phyloP scores from a whole-genome alignment of 306 rosid species.

The Inga leiocalycina region DNA sequence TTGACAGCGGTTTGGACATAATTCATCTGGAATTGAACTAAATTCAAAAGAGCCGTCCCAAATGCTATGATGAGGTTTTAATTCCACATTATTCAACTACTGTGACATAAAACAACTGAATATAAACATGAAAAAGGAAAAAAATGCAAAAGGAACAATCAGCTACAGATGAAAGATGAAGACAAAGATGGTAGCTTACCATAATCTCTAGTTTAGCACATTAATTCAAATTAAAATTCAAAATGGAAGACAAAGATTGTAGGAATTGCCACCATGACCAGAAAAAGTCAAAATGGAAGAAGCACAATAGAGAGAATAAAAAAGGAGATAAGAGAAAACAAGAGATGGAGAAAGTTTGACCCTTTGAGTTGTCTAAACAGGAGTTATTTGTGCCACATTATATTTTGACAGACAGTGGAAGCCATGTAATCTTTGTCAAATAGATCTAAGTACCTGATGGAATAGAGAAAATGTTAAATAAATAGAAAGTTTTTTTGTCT shows the following conservation, averaged over 20 bases:
- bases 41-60: not conserved
- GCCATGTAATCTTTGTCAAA: not conserved
- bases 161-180: not conserved
- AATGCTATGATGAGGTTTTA: not conserved
- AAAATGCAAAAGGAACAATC: not conserved
- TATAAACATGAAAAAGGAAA: not conserved
- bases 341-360: not conserved
- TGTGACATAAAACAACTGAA: not conserved
- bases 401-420: not conserved
- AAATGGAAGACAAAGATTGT: not conserved
- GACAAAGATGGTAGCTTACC: not conserved
- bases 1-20: not conserved
- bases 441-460: not conserved
- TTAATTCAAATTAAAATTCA: not conserved
- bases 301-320: not conserved
- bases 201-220: not conserved
- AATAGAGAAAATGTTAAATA: not conserved
- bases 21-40: not conserved
- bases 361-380: not conserved
- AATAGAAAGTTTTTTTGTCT: not conserved
- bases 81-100: not conserved
- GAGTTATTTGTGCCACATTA: slow-evolving; percentile 4
- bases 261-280: slow-evolving; percentile 2
- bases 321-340: not conserved
- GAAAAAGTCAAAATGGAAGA: not conserved